Base-by-base conservation (phyloP, 768 basidiomycete species). In the Scleroderma citrinum region DNA sequence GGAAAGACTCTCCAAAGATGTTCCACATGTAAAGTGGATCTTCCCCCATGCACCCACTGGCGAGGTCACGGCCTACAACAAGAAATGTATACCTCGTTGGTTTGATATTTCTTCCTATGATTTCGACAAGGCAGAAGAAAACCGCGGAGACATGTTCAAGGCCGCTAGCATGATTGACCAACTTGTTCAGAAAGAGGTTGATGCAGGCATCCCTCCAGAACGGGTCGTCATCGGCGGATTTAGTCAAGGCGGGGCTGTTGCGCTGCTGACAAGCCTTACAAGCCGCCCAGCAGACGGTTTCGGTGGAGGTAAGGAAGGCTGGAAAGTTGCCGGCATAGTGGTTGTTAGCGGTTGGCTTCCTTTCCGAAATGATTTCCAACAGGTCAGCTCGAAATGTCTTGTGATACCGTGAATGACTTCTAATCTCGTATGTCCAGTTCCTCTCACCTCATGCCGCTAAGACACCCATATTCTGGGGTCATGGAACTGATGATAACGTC, bases 171-270 rank as follows among this genome's bases (percentile, higher is more conserved):
- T 74, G 23, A 72, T 95, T 57, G 83, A 83, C 58, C 68, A 76
- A 50, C 70, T 94, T 55, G 83, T 98, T 59, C 72, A 78, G 12
- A 72, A 75, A 2, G 93, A 97, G 66, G 72, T 93, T 17, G 80
- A 82, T 42, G 72, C 75, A 7, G 88, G 88, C 30, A 80, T 85
- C 46, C 75, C 81, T 8, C 69, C 84, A 21, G 72, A 75, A 47
- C 79, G 86, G 44, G 86, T 95, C 58, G 76, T 95, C 29, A 67
- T 97, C 20, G 92, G 90, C 31, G 93, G 93, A 10, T 95, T 94
- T 70, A 86, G 83, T 52, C 92, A 95, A 64, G 92, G 90, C 32
- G 88, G 75, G 35, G 80, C 83, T 20, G 83, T 94, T 74, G 76
- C 82, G 7, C 71, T 92, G n/a, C 68, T 93, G 43, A 80, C 82